phyloP scores from a whole-genome alignment of 2,329 filamentous ascomycete species.

The Aureobasidium zeae region DNA sequence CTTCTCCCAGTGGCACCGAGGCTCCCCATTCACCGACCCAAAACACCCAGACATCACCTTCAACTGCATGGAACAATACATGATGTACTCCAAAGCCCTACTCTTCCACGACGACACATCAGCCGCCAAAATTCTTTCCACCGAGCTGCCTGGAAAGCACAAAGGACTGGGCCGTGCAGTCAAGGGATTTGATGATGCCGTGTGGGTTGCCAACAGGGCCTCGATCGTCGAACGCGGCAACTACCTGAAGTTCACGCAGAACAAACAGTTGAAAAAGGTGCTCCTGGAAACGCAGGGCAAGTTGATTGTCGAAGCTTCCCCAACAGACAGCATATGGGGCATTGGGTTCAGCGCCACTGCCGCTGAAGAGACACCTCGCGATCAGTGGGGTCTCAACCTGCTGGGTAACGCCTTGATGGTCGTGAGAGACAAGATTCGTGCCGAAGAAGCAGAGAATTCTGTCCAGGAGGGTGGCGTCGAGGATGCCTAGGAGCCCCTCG shows the following conservation, averaged over 20 bases:
- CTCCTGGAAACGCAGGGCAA: constrained; percentile 51
- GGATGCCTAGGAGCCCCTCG: background rate
- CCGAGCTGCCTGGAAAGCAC: constrained; percentile 25
- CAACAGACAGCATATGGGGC: constrained; percentile 56
- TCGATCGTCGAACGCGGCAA: constrained; percentile 51
- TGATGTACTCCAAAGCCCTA: constrained; percentile 12
- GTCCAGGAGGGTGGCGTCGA: background rate
- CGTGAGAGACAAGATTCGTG: constrained; percentile 45
- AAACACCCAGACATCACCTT: background rate
- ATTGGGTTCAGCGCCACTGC: constrained; percentile 48
- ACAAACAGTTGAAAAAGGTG: constrained; percentile 36
- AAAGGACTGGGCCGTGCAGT: constrained; percentile 50
- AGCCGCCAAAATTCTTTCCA: background rate
- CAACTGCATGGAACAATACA: constrained; percentile 11
- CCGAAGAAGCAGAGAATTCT: constrained; percentile 24
- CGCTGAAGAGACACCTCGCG: constrained; percentile 38
- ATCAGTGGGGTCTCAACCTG: constrained; percentile 55
- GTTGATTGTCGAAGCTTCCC: constrained; percentile 50
- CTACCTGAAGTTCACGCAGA: constrained; percentile 48
- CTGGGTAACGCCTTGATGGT: constrained; percentile 54
- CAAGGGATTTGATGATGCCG: constrained; percentile 40
- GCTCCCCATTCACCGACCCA: background rate
- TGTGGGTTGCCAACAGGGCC: constrained; percentile 46
- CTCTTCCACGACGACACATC: background rate
- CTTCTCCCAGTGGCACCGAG: constrained; percentile 53